Evolutionary conservation across 1,284 basidiomycete genomes (phyloP).

Genomic region (Salmacisia buchloeana): DNA sequence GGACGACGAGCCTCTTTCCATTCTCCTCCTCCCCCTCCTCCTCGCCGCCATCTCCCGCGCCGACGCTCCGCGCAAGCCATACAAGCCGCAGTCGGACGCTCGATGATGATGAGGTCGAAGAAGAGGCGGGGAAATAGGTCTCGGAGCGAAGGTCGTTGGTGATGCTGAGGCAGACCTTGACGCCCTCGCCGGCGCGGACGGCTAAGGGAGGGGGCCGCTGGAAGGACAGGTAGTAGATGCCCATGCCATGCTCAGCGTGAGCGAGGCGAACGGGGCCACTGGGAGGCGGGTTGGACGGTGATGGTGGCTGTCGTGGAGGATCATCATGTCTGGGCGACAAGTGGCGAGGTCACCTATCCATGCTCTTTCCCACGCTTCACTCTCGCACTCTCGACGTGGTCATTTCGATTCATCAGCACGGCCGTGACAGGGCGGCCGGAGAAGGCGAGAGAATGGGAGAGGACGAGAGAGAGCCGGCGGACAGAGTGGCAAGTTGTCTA

Average conservation of each 20-base stretch:
- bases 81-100: background rate
- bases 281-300: no score
- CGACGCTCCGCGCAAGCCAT: background rate
- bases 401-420: no score
- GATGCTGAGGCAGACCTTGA: slow-evolving; percentile 6
- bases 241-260: no score
- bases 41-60: background rate
- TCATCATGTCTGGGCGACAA: no score
- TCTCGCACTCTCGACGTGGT: no score
- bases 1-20: no score
- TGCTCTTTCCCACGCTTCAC: no score
- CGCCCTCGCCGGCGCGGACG: background rate
- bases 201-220: slow-evolving; percentile 8
- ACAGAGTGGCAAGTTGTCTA: background rate
- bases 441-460: background rate
- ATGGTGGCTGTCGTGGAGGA: no score
- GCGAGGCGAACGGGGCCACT: no score
- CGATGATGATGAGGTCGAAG: background rate
- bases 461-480: background rate
- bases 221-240: slow-evolving; percentile 13
- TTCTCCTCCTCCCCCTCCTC: no score
- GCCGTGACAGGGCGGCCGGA: no score
- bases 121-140: background rate
- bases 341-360: no score
- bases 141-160: slow-evolving; percentile 12